Conservation (phyloP, 306 rosid species). For the Neltuma alba region DNA sequence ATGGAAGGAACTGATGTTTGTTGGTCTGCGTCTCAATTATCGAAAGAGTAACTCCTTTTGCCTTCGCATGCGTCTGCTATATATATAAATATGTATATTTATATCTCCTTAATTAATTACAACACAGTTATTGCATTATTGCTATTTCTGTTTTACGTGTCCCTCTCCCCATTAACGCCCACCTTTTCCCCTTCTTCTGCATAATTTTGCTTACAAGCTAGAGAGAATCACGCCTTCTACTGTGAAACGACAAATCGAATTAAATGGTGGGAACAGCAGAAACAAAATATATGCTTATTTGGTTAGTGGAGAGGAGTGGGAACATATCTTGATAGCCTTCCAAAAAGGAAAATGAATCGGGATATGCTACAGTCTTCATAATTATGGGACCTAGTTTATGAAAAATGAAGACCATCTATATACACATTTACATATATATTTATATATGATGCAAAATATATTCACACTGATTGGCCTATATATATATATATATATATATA, state of each 20-base stretch:
- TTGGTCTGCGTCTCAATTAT: neutral
- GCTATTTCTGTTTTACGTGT: conserved; percentile 10
- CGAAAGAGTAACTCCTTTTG: neutral
- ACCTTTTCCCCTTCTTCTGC: neutral
- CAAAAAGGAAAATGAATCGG: neutral
- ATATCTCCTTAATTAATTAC: neutral
- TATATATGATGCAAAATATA: no score
- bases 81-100: no score
- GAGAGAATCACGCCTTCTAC: neutral
- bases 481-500: no score
- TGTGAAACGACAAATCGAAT: neutral
- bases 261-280: neutral
- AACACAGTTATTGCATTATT: conserved; percentile 11
- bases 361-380: neutral
- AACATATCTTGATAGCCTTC: neutral
- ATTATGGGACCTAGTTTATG: neutral
- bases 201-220: neutral
- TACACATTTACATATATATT: no score
- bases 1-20: neutral
- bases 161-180: neutral
- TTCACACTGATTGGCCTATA: no score
- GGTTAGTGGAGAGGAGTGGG: neutral
- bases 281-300: neutral
- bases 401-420: no score
- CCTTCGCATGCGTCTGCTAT: neutral